Evolutionary conservation across 2,329 filamentous ascomycete species (phyloP).

Genomic region (Dactylella cylindrospora): DNA sequence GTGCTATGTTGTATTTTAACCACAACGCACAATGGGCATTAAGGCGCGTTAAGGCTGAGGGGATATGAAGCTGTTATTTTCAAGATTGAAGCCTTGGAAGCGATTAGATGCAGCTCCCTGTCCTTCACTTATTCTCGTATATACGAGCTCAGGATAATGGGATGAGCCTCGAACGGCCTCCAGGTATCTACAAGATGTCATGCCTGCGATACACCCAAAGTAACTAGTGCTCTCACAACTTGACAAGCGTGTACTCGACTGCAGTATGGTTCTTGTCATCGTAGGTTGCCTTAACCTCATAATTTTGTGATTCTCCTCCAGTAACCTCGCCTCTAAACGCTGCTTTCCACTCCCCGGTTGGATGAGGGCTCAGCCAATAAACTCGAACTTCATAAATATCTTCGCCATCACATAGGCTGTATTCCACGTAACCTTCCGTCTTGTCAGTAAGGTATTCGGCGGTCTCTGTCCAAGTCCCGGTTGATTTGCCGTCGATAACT

Average conservation of each 20-base stretch:
- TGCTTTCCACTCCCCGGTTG: not conserved
- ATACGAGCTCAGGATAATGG: too few relatives aligned
- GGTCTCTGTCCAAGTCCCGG: slow-evolving; percentile 13
- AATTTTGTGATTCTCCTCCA: slow-evolving; percentile 13
- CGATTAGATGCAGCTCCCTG: too few relatives aligned
- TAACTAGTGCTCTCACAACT: slow-evolving; percentile 10
- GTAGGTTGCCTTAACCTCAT: slow-evolving; percentile 14
- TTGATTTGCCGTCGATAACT: slow-evolving; percentile 9
- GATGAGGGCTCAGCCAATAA: slow-evolving; percentile 17
- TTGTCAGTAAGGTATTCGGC: slow-evolving; percentile 7
- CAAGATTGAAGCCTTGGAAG: too few relatives aligned
- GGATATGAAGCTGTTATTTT: too few relatives aligned
- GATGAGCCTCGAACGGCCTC: too few relatives aligned
- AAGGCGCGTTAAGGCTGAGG: too few relatives aligned
- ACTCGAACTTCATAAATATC: slow-evolving; percentile 30
- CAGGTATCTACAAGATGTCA: too few relatives aligned
- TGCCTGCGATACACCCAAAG: too few relatives aligned
- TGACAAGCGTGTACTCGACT: slow-evolving; percentile 28
- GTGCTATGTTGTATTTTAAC: too few relatives aligned
- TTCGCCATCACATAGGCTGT: slow-evolving; percentile 23
- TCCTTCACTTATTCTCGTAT: too few relatives aligned
- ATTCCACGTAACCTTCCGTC: slow-evolving; percentile 10
- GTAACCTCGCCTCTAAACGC: slow-evolving; percentile 11
- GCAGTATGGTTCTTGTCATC: slow-evolving; percentile 1
- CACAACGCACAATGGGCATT: too few relatives aligned